Conservation (phyloP, 345 rosid genomes). For the Geranium brycei region DNA sequence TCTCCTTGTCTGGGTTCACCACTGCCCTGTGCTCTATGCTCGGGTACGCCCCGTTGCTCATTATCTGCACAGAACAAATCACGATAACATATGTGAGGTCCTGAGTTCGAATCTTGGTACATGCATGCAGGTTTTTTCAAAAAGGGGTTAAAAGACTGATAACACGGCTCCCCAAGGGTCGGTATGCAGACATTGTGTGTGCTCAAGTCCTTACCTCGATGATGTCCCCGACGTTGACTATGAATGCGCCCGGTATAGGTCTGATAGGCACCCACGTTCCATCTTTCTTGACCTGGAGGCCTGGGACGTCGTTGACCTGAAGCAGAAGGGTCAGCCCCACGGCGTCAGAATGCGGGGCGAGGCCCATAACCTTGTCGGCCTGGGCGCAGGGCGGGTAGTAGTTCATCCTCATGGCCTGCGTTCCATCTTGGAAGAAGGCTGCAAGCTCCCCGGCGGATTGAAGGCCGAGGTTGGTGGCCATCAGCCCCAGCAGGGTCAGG, state of each 20-base stretch:
- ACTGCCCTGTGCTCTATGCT: not conserved
- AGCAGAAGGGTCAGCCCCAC: slow-evolving; percentile 7
- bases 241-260: slow-evolving; percentile 7
- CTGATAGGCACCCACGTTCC: slow-evolving; percentile 9
- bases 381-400: slow-evolving; percentile 9
- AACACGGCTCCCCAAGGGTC: too few relatives aligned
- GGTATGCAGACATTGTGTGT: too few relatives aligned
- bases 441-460: not conserved
- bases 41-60: slow-evolving; percentile 10
- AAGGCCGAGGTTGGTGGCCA: slow-evolving; percentile 4
- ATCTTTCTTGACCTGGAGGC: slow-evolving; percentile 7
- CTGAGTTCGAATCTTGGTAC: too few relatives aligned
- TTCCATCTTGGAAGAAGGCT: slow-evolving; percentile 2
- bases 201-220: slow-evolving; percentile 10
- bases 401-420: slow-evolving; percentile 2
- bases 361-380: slow-evolving; percentile 8
- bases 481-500: not conserved
- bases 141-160: not conserved
- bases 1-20: not conserved
- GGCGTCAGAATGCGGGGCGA: slow-evolving; percentile 9
- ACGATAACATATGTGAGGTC: not conserved
- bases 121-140: too few relatives aligned
- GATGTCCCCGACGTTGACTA: slow-evolving; percentile 7
- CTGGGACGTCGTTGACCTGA: slow-evolving; percentile 9
- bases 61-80: slow-evolving; percentile 9